phyloP scores from a whole-genome alignment of 352 stramenopile genomes.

The Blastocystis sp. region DNA sequence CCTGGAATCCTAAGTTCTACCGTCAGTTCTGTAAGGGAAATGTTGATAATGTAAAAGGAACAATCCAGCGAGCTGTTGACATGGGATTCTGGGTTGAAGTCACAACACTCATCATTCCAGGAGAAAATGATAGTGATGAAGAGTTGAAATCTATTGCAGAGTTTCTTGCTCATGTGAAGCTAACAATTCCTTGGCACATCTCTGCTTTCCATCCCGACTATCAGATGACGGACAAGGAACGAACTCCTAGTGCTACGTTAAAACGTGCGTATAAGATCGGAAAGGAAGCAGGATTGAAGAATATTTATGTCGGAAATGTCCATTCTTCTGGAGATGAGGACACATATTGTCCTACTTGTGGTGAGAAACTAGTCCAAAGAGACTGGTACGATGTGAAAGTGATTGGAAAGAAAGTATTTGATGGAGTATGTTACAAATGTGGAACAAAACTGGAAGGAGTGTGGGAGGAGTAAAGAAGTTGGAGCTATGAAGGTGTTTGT shows the following conservation, averaged over 20 bases:
- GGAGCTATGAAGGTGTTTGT: not conserved
- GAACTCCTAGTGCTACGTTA: conserved; percentile 38
- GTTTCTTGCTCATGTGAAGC: conserved; percentile 35
- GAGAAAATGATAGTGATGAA: conserved; percentile 41
- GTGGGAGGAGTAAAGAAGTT: conserved; percentile 11
- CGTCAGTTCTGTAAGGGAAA: conserved; percentile 25
- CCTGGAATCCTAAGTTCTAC: conserved; percentile 58
- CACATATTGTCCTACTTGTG: conserved; percentile 41
- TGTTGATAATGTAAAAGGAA: conserved; percentile 13
- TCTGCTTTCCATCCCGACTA: conserved; percentile 62
- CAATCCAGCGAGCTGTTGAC: conserved; percentile 23
- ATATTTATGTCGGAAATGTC: conserved; percentile 61
- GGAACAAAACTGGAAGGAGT: conserved; percentile 46
- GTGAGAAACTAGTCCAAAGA: conserved; percentile 15
- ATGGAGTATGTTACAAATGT: conserved; percentile 36
- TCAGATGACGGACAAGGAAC: conserved; percentile 55
- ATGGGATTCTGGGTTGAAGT: conserved; percentile 62
- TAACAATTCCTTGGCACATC: conserved; percentile 59
- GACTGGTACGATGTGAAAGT: conserved; percentile 57
- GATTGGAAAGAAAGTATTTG: conserved; percentile 43
- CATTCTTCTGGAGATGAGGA: conserved; percentile 51
- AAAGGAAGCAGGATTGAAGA: conserved; percentile 47
- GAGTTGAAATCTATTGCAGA: conserved; percentile 33
- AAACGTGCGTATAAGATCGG: conserved; percentile 53
- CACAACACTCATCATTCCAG: conserved; percentile 61